Evolutionary conservation across 768 basidiomycete species (phyloP).

Genomic region (Austroboletus festivus): DNA sequence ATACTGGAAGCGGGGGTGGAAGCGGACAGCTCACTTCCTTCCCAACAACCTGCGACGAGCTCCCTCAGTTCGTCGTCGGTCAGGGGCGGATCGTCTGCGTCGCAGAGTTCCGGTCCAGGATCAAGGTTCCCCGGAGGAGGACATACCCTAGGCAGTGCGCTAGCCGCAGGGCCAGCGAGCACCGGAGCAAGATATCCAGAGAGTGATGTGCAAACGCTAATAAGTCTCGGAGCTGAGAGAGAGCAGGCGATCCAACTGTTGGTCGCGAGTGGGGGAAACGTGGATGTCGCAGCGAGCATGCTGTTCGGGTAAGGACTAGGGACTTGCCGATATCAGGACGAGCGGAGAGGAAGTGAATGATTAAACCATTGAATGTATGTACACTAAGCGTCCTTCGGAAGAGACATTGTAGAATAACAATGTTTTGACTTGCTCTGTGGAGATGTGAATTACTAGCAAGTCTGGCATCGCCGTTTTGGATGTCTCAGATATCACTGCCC

Average conservation of each 20-base stretch:
- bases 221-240: conserved; percentile 74
- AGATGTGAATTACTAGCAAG: too few relatives aligned
- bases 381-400: neutral
- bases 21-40: conserved; percentile 18
- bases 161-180: conserved; percentile 33
- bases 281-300: conserved; percentile 85
- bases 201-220: conserved; percentile 55
- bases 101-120: conserved; percentile 41
- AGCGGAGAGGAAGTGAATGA: neutral
- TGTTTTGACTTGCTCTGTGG: neutral
- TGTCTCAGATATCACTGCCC: too few relatives aligned
- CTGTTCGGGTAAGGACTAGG: conserved; percentile 56
- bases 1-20: conserved; percentile 36
- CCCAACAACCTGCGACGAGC: conserved; percentile 16
- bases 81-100: conserved; percentile 15
- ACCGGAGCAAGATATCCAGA: conserved; percentile 59
- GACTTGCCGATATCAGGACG: conserved; percentile 1
- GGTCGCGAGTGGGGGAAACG: conserved; percentile 78
- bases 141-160: conserved; percentile 50
- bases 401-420: conserved; percentile 2
- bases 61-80: conserved; percentile 13
- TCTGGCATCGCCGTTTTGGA: too few relatives aligned
- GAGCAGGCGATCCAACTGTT: conserved; percentile 76
- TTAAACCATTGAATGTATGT: neutral
- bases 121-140: conserved; percentile 68